phyloP scores from a whole-genome alignment of 345 rosid genomes.

The Firmiana major region DNA sequence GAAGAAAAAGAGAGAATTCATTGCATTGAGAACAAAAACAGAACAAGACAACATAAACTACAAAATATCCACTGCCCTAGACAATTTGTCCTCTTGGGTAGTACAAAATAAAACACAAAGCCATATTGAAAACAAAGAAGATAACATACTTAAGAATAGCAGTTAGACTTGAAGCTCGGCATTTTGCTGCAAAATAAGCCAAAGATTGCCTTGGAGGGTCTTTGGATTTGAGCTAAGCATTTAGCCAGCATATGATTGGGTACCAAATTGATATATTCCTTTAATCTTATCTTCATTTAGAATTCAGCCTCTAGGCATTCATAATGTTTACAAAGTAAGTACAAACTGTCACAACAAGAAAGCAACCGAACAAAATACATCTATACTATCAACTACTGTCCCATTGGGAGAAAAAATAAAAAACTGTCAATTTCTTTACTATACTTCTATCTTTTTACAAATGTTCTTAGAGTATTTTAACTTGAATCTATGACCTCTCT shows the following conservation, averaged over 20 bases:
- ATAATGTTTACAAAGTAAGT: background rate
- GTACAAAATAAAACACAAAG: background rate
- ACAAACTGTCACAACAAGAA: background rate
- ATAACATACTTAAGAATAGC: background rate
- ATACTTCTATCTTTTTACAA: background rate
- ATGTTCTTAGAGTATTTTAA: background rate
- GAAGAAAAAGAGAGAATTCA: background rate
- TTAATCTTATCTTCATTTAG: background rate
- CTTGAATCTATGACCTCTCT: background rate
- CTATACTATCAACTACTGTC: background rate
- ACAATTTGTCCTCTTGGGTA: background rate
- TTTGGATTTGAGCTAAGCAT: conserved; percentile 5
- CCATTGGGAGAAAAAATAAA: background rate
- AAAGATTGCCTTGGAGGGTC: background rate
- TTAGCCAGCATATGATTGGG: background rate
- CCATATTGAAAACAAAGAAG: background rate
- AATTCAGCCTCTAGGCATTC: too few relatives aligned
- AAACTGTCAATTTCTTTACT: background rate
- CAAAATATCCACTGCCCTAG: background rate
- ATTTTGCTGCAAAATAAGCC: background rate
- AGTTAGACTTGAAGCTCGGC: background rate
- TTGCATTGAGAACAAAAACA: conserved; percentile 7
- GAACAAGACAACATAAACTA: background rate
- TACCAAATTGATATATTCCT: background rate
- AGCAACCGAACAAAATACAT: background rate